Base-by-base conservation (phyloP, 1,284 basidiomycete species). In the Cystobasidium slooffiae region DNA sequence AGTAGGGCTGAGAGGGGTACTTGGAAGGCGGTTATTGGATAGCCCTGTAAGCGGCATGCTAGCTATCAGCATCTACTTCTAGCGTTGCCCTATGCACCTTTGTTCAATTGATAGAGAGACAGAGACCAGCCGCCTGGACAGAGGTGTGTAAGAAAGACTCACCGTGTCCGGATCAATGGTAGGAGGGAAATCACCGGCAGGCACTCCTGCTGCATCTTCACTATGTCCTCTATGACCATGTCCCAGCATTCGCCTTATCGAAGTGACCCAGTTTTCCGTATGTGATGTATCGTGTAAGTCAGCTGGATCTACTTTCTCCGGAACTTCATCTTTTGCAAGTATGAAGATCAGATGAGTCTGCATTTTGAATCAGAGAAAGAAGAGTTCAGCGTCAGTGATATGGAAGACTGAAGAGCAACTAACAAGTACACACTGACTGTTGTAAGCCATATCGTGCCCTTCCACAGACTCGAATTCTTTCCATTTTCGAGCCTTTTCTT, bases 301-400 rank as follows among this genome's bases (percentile, higher is more conserved):
- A 31, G 31, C 43, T 8, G 31, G 39, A 12, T 61, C 39, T n/a
- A 20, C 18, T 61, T 20, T 46, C 20, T 61, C 39, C 16, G 39
- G 67, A 37, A 59, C 6, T 37, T 52, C 55, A n/a, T 59, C 43
- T 22, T 16, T 24, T 31, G 43, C 24, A 18, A 44, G 41, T 22
- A 59, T 55, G 43, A 68, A 68, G 55, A 68, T 24, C 31, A 68
- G 53, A 31, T 68, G 37, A 12, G 59, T 61, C 59, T 61, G 43
- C 3, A 8, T 22, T 8, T 22, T 18, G 6, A 8, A 61, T 9
- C 47, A 16, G 20, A 16, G 16, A 51, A 20, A 16, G 47, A 51
- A 14, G 3, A 6, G 14, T 20, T 51, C 47, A 20, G 16, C 47
- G 47, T 20, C 14, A 51, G 47, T 51, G 16, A 16, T 2, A 2